A percentile compares a stretch with the other conserved stretches of the same genome.
Evolutionary conservation across 164 flowering plant species (phyloP).

Genomic region (Sextonia rubra): DNA sequence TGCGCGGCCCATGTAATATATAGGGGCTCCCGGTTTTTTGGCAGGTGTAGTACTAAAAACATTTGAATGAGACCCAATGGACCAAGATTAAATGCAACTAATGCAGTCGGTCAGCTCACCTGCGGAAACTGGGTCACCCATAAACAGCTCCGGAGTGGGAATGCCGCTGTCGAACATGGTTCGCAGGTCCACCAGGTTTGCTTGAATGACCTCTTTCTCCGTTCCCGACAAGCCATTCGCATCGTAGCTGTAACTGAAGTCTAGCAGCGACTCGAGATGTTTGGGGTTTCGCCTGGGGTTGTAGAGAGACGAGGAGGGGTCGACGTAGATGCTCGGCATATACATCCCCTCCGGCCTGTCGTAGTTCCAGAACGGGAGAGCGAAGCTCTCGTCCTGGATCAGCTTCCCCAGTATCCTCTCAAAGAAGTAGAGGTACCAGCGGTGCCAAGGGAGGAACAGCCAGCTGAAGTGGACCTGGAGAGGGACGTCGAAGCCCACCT

Average conservation of each 20-base stretch:
- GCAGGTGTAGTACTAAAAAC: too few species aligned
- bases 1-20: too few species aligned
- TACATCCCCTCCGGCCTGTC: not conserved
- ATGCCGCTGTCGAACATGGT: not conserved
- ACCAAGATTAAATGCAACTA: too few species aligned
- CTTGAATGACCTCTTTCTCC: not conserved
- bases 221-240: not conserved
- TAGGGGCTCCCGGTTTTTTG: too few species aligned
- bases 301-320: not conserved
- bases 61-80: too few species aligned
- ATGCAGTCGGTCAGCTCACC: not conserved
- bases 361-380: conserved; percentile 4
- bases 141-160: not conserved
- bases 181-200: not conserved
- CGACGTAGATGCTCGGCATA: not conserved
- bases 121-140: not conserved
- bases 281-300: not conserved
- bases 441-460: conserved; percentile 6
- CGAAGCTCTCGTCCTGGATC: conserved; percentile 1
- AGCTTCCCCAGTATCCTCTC: conserved; percentile 7
- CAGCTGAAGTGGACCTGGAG: not conserved
- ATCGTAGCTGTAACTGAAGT: not conserved
- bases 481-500: not conserved
- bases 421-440: conserved; percentile 2
- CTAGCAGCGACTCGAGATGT: not conserved